Conservation (phyloP, 371 early-diverging fungal genomes). For the Mortierella sp. region DNA sequence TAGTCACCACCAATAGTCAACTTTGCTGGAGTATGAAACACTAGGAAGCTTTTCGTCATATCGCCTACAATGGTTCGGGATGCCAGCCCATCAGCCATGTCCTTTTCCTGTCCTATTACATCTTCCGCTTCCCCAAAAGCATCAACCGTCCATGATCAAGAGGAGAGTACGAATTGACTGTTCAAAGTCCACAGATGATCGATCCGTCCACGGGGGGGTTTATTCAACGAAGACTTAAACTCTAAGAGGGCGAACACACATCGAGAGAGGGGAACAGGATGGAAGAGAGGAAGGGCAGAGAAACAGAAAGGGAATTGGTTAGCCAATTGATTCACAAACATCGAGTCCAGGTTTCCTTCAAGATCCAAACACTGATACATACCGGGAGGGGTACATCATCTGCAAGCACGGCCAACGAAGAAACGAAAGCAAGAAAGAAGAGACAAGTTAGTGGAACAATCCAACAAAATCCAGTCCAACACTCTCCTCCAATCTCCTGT, state of each 20-base stretch:
- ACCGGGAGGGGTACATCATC: conserved; percentile 95
- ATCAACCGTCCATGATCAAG: no score
- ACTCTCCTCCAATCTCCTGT: background rate
- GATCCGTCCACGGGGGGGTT: conserved; percentile 10
- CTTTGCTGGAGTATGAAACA: no score
- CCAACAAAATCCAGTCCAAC: background rate
- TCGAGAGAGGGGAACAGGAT: no score
- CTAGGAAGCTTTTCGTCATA: no score
- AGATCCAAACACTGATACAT: conserved; percentile 49
- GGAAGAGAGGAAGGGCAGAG: conserved; percentile 5
- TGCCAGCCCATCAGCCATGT: no score
- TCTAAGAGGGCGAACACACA: conserved; percentile 16
- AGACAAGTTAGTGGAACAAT: conserved; percentile 5
- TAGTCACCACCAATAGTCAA: no score
- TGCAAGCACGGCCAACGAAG: conserved; percentile 25
- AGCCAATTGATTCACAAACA: background rate
- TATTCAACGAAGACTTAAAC: conserved; percentile 49
- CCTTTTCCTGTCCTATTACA: no score
- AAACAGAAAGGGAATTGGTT: background rate
- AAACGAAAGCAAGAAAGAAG: background rate
- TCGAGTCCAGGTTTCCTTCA: no score
- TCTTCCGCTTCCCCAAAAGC: no score
- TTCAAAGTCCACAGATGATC: conserved; percentile 35
- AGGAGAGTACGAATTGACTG: no score
- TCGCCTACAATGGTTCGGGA: no score